Evolutionary conservation across 2,329 filamentous ascomycete genomes (phyloP).

Genomic region (Colletotrichum tamarilloi): DNA sequence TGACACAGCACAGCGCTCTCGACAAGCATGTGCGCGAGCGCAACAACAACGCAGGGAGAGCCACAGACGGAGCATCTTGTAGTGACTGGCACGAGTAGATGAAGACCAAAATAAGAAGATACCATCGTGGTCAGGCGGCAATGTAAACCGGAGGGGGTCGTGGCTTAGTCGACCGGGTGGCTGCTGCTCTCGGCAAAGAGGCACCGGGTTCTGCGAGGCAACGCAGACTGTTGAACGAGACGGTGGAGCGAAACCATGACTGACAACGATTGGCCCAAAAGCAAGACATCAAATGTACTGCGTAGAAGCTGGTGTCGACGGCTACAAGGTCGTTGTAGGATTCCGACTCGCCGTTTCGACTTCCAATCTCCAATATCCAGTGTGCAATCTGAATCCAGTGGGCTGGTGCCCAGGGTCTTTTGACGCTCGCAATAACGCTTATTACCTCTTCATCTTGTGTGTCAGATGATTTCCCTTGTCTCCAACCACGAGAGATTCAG

Average conservation of each 20-base stretch:
- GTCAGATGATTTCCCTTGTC: conserved; percentile 7
- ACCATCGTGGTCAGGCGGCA: conserved; percentile 21
- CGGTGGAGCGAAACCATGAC: neutral
- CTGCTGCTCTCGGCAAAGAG: conserved; percentile 21
- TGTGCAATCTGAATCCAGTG: neutral
- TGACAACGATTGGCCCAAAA: neutral
- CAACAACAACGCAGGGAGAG: neutral
- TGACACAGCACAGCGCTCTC: conserved; percentile 22
- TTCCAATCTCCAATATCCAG: neutral
- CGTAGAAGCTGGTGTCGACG: neutral
- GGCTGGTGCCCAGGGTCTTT: conserved; percentile 6
- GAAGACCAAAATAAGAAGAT: neutral
- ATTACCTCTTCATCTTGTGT: neutral
- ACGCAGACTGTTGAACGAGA: neutral
- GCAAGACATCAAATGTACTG: neutral
- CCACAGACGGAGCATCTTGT: conserved; percentile 3
- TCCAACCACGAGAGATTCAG: neutral
- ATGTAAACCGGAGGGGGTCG: conserved; percentile 9
- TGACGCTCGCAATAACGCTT: conserved; percentile 19
- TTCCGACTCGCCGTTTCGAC: neutral
- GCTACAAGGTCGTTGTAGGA: neutral
- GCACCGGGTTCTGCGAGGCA: neutral
- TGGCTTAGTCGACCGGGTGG: conserved; percentile 32
- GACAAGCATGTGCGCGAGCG: conserved; percentile 26
- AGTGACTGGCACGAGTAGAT: neutral